Evolutionary conservation across 495 filamentous ascomycete genomes (phyloP).

Genomic region (Trichoderma orchidacearum): DNA sequence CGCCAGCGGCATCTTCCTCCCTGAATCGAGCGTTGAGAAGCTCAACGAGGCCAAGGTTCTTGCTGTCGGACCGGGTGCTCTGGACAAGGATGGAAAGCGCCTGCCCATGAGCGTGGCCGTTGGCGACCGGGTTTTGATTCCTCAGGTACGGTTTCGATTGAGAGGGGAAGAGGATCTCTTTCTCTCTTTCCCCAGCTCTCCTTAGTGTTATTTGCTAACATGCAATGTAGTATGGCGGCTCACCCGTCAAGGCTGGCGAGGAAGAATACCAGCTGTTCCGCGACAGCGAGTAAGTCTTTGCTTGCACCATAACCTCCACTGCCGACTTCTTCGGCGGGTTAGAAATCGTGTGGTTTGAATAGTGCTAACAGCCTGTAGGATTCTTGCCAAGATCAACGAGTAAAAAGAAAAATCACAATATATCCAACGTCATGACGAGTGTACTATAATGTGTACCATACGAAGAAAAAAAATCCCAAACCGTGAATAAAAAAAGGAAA

Average conservation of each 20-base stretch:
- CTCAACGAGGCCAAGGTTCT: constrained; percentile 93
- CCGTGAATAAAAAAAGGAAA: background rate
- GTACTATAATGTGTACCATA: constrained; percentile 16
- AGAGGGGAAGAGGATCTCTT: too few relatives aligned
- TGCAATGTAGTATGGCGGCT: constrained; percentile 68
- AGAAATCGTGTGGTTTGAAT: background rate
- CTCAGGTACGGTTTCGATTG: constrained; percentile 66
- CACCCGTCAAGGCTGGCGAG: constrained; percentile 91
- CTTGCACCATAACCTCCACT: background rate
- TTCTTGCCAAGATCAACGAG: constrained; percentile 85
- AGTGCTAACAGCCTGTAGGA: constrained; percentile 25
- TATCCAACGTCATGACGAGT: constrained; percentile 12
- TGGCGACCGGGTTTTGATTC: constrained; percentile 93
- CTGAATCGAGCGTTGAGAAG: constrained; percentile 94
- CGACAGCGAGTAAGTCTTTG: constrained; percentile 78
- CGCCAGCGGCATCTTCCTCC: constrained; percentile 89
- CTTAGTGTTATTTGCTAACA: constrained; percentile 25
- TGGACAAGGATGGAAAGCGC: constrained; percentile 80
- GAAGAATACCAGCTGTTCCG: constrained; percentile 93
- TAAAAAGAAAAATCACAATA: constrained; percentile 24
- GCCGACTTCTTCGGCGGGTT: too few relatives aligned
- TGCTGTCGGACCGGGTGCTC: constrained; percentile 77
- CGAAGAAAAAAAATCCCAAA: background rate
- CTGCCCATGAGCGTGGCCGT: constrained; percentile 63
- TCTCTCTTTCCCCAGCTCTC: background rate